Conservation (phyloP, 192 early-diverging fungal species). For the Gigaspora rosea region DNA sequence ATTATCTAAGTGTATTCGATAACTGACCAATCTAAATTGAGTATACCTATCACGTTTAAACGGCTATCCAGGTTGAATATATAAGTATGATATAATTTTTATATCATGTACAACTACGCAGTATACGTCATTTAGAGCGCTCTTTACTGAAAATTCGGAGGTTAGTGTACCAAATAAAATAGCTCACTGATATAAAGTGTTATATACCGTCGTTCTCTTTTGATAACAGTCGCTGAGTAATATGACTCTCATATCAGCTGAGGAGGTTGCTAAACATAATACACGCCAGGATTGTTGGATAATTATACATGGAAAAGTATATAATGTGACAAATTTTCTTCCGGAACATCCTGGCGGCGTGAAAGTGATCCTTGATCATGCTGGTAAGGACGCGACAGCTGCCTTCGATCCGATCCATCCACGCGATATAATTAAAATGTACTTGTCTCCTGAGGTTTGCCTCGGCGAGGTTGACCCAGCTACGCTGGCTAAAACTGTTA, state of each 20-base stretch:
- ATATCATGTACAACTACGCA: too few relatives aligned
- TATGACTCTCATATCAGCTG: conserved; percentile 19
- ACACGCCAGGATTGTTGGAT: conserved; percentile 57
- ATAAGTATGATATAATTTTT: too few relatives aligned
- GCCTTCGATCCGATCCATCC: conserved; percentile 71
- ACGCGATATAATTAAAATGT: conserved; percentile 57
- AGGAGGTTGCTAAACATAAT: conserved; percentile 32
- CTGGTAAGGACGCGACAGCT: conserved; percentile 70
- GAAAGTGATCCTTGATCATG: conserved; percentile 61
- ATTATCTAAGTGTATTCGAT: too few relatives aligned
- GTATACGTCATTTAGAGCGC: too few relatives aligned
- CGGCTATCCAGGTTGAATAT: too few relatives aligned
- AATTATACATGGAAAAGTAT: conserved; percentile 64
- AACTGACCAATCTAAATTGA: too few relatives aligned
- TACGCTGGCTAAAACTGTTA: background rate
- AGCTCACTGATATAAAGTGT: too few relatives aligned
- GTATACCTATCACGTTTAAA: too few relatives aligned
- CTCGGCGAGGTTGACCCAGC: conserved; percentile 57
- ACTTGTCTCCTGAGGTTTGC: conserved; percentile 52
- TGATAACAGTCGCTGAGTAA: background rate
- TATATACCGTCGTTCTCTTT: too few relatives aligned
- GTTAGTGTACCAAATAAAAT: too few relatives aligned
- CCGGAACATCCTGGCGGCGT: conserved; percentile 63
- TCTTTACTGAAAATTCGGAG: too few relatives aligned
- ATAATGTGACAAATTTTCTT: conserved; percentile 62